phyloP scores from a whole-genome alignment of 176 grass and related monocot species.

The Oryza meridionalis region DNA sequence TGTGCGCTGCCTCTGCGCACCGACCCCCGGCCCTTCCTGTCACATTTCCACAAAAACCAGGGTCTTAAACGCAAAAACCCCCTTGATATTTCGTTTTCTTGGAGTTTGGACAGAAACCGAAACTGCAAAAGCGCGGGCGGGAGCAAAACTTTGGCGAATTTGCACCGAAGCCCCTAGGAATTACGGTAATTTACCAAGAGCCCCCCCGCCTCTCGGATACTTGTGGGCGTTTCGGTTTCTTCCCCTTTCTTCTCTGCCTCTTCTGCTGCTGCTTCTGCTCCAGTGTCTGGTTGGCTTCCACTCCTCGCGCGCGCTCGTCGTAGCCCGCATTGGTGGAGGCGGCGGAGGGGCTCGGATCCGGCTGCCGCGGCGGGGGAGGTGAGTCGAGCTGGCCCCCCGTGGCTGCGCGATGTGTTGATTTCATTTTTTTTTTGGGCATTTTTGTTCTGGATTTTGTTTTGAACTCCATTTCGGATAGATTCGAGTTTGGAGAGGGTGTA shows the following conservation, averaged over 20 bases:
- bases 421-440: background rate
- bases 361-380: conserved; percentile 32
- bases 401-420: background rate
- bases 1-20: background rate
- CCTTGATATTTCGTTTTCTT: background rate
- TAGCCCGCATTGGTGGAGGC: conserved; percentile 33
- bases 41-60: background rate
- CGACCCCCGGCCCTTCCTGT: background rate
- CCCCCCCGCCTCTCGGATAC: conserved; percentile 36
- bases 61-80: background rate
- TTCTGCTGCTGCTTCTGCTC: background rate
- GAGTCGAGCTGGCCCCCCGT: background rate
- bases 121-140: background rate
- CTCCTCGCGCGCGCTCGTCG: background rate
- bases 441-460: background rate
- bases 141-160: background rate
- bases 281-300: background rate
- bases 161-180: background rate
- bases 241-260: background rate
- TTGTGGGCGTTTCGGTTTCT: conserved; percentile 7
- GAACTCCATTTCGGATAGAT: background rate
- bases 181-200: background rate
- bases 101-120: conserved; percentile 7
- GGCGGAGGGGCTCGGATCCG: conserved; percentile 12
- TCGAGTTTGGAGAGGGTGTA: background rate